Evolutionary conservation across 2,329 filamentous ascomycete species (phyloP).

Genomic region (Penicillium sp.): DNA sequence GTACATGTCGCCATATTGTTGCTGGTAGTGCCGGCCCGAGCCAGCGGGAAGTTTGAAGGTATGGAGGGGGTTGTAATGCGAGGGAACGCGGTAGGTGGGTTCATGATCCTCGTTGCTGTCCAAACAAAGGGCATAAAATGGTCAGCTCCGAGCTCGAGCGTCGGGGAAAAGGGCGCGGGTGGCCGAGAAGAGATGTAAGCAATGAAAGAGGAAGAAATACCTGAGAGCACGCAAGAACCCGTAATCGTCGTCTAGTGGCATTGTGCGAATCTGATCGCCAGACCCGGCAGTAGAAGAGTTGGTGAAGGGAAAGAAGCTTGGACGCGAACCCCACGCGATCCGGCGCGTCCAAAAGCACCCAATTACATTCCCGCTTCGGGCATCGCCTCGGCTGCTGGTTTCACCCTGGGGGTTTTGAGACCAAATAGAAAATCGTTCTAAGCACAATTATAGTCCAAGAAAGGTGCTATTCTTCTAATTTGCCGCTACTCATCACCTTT

Average conservation of each 20-base stretch:
- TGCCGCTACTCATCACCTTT: too few relatives aligned
- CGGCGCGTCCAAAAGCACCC: conserved; percentile 29
- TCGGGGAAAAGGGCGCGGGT: not conserved
- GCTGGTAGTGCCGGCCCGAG: conserved; percentile 69
- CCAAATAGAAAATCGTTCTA: too few relatives aligned
- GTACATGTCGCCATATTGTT: conserved; percentile 98
- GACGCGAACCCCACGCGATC: conserved; percentile 24
- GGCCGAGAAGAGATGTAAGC: not conserved
- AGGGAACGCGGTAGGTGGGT: conserved; percentile 54
- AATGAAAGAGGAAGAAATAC: conserved; percentile 18
- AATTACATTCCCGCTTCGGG: conserved; percentile 28
- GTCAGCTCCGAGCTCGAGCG: conserved; percentile 15
- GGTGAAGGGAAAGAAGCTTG: conserved; percentile 1
- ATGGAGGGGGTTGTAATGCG: conserved; percentile 69
- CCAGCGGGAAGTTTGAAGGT: conserved; percentile 70
- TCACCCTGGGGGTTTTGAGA: too few relatives aligned
- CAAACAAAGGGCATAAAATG: conserved; percentile 3
- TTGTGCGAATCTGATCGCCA: conserved; percentile 10
- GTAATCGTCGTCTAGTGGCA: conserved; percentile 20
- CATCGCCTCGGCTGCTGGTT: not conserved
- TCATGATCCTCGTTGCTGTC: conserved; percentile 38
- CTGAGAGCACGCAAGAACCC: conserved; percentile 31
- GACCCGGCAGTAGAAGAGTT: not conserved
- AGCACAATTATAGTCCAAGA: too few relatives aligned
- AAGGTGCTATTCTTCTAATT: too few relatives aligned